Percentiles rank a stretch among this genome's conserved stretches.
Conservation (phyloP, 805 yeast genomes). For the Lachancea thermotolerans region DNA sequence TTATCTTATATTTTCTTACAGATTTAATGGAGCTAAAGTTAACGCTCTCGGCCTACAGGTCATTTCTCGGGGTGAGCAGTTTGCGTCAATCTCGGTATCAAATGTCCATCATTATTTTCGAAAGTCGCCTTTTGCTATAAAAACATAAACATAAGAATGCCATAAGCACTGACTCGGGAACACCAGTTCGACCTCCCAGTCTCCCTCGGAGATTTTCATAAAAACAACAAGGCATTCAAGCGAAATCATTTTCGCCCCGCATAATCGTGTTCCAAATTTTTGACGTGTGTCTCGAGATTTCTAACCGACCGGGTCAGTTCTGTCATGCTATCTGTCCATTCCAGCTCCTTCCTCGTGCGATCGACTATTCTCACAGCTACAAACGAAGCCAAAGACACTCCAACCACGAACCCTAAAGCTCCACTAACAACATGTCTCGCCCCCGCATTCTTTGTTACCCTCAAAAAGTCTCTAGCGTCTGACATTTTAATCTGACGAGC, state of each 20-base stretch:
- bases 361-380: constrained; percentile 9
- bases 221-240: too few relatives aligned
- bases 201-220: too few relatives aligned
- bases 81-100: too few relatives aligned
- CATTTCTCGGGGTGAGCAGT: too few relatives aligned
- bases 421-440: constrained; percentile 6
- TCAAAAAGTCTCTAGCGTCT: not conserved
- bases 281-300: constrained; percentile 9
- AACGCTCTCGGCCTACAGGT: too few relatives aligned
- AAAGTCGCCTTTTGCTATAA: too few relatives aligned
- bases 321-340: constrained; percentile 9
- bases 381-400: constrained; percentile 6
- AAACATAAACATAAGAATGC: not conserved
- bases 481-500: not conserved
- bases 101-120: too few relatives aligned
- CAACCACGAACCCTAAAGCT: constrained; percentile 7
- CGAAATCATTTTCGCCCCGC: not conserved
- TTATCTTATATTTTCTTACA: not conserved
- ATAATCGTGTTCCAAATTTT: constrained; percentile 5
- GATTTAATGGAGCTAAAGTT: not conserved
- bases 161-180: not conserved
- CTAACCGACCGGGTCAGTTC: constrained; percentile 8
- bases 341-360: constrained; percentile 7
- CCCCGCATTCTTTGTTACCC: not conserved
- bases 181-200: too few relatives aligned